Evolutionary conservation across 1,284 basidiomycete genomes (phyloP).

Genomic region (Schizopora paradoxa): DNA sequence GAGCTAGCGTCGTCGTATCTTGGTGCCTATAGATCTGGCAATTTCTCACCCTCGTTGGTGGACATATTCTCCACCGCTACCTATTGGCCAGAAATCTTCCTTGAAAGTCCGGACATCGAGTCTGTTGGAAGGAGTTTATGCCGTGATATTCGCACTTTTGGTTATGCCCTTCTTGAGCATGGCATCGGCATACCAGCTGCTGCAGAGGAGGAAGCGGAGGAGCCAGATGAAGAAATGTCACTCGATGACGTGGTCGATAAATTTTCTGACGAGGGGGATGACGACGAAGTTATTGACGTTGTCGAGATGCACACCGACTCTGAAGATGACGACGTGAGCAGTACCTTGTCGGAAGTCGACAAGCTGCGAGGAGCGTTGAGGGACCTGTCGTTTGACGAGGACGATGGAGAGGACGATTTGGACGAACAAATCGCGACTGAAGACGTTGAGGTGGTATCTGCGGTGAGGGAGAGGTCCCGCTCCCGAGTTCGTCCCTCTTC

Average conservation of each 20-base stretch:
- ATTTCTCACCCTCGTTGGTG: constrained; percentile 50
- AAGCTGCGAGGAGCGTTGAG: constrained; percentile 66
- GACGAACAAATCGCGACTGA: constrained; percentile 1
- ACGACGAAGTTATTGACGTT: constrained; percentile 56
- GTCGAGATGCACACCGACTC: constrained; percentile 37
- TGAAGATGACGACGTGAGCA: constrained; percentile 31
- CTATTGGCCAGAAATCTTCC: constrained; percentile 64
- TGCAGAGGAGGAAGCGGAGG: constrained; percentile 20
- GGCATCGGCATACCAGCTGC: constrained; percentile 50
- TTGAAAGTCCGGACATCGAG: constrained; percentile 72
- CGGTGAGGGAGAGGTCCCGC: constrained; percentile 23
- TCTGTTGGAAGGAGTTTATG: constrained; percentile 56
- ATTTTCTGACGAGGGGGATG: constrained; percentile 36
- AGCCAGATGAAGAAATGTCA: constrained; percentile 20
- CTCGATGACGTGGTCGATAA: constrained; percentile 19
- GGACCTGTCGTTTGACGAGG: constrained; percentile 33
- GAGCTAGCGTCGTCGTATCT: constrained; percentile 45
- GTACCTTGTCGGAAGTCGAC: constrained; percentile 41
- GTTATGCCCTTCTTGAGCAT: constrained; percentile 64
- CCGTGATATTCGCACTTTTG: constrained; percentile 57
- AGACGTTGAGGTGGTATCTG: constrained; percentile 9
- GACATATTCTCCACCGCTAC: constrained; percentile 58
- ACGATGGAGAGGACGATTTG: constrained; percentile 13
- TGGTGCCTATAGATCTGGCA: constrained; percentile 56
- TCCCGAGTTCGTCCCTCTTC: constrained; percentile 28